These are phyloP conservation scores for Gyromitra esculenta DNA, from an alignment of 2,329 filamentous ascomycete genomes.

Conservation along the genomic window DNA sequence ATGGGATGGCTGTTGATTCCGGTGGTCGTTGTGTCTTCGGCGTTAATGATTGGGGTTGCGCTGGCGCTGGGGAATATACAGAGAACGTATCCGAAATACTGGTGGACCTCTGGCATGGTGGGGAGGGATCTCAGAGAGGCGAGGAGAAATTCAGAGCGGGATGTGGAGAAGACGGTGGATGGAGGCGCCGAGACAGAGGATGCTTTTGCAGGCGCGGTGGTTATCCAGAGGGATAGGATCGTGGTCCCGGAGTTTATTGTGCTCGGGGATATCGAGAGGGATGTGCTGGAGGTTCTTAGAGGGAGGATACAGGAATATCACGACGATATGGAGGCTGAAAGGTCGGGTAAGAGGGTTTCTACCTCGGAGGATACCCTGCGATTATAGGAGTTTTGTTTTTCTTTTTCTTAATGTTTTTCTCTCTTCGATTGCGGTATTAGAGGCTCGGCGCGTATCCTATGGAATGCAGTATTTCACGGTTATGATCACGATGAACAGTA, in stretches of 20 bases:
- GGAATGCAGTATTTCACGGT: background rate
- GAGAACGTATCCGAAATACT: conserved; percentile 73
- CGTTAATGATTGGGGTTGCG: conserved; percentile 71
- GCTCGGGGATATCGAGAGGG: conserved; percentile 41
- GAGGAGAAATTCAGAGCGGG: conserved; percentile 37
- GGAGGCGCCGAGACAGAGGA: conserved; percentile 12
- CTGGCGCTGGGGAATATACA: conserved; percentile 76
- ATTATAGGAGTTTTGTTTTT: background rate
- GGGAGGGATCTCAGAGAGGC: conserved; percentile 55
- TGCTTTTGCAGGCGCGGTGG: conserved; percentile 2
- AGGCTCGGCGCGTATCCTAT: background rate
- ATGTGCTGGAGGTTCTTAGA: conserved; percentile 47
- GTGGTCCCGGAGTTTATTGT: conserved; percentile 45
- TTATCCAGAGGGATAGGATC: conserved; percentile 44
- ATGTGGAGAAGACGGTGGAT: conserved; percentile 46
- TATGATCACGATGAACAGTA: background rate
- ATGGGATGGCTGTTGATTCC: conserved; percentile 77
- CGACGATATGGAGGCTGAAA: conserved; percentile 33
- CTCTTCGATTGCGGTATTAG: background rate
- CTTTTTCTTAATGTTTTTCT: background rate
- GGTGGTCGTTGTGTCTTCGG: conserved; percentile 69
- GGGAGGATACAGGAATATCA: conserved; percentile 42
- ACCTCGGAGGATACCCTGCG: conserved; percentile 20
- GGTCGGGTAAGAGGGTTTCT: conserved; percentile 5
- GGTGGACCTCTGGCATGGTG: conserved; percentile 68